Base-by-base conservation (phyloP, 352 stramenopile species). In the Globisporangium sylvaticum region DNA sequence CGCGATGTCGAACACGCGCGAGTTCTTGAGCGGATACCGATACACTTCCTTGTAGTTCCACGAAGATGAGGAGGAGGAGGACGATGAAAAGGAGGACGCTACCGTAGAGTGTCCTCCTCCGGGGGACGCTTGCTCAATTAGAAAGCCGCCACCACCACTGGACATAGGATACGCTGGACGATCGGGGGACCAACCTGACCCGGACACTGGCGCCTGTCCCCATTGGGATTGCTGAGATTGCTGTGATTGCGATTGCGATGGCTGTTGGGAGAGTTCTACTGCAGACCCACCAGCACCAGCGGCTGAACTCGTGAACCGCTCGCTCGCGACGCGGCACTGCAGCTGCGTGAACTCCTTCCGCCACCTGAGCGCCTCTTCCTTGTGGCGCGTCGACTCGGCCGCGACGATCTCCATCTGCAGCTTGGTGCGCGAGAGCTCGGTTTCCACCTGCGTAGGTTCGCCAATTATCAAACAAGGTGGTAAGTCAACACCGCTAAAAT, bases 1-100 rank as follows among this genome's bases (percentile, higher is more conserved):
- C 15, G 77, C 70, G 46, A 91, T 86, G 31, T 71, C 75, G 34
- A 88, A 88, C 31, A 91, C 83, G 12, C 83, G 81, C 15, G 81
- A 74, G 58, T 71, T 75, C 55, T 66, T 27, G 37, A 91, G 71
- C 8, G 71, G 58, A 12, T 75, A 63, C 9, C 68, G 69, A 20
- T 78, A 87, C 4, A 84, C 50, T 15, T 71, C 58, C 8, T 79
- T 81, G 70, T 89, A 90, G 39, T 76, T 69, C 22, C 62, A 66
- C 22, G 46, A 60, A 14, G 27, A 39, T 14, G 39, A 57, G 1
- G 32, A 15, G 4, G 31, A 27, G 4, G 62, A 18, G 27, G 29
- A 48, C 9, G 15, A n/a, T n/a, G n/a, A n/a, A n/a, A n/a, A 18
- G 1, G 63, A n/a, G 22, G 52, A 58, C 25, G 32, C 15, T 58